Evolutionary conservation across 2,329 filamentous ascomycete genomes (phyloP), one percentile per base, ranked within the genome.

Genomic region (Paramyrothecium roridum): DNA sequence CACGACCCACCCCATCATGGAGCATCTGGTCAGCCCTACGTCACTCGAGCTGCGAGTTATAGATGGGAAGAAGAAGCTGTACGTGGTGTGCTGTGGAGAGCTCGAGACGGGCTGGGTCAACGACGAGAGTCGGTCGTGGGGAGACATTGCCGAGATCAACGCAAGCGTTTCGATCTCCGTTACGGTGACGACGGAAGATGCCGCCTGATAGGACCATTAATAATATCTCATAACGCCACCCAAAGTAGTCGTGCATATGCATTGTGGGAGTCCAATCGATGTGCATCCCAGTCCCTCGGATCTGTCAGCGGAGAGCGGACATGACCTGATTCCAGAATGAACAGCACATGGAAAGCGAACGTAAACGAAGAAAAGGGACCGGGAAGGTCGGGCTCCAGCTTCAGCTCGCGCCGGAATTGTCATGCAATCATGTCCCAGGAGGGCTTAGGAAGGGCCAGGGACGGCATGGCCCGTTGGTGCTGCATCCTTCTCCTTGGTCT

Each of bases 51-150:
- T 58, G 19, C 33, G 54, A 11, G 50, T 55, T 34, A 21, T 16
- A 3, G 48, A 49, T 12, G 48, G 48, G 12, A 47, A 53, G 16
- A 52, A 45, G 17, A 58, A 58, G 47, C 54, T 58, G 3, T 56
- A 58, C 21, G 40, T 58, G 33, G 54, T 54, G 11, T 58, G 56
- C 52, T 56, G 57, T 21, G 52, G 54, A 19, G 37, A 53, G 52
- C 48, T 53, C 20, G 30, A 51, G n/a, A 21, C 33, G 21, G 49
- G 49, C 10, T 51, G 49, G 49, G 26, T 37, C n/a, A 40, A 19
- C 49, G 33, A 40, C 30, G 49, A 51, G 16, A 40, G 49, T 8
- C 49, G 49, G 49, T 40, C 49, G 3, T 51, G 49, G 49, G 30
- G 49, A n/a, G 49, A 51, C 49, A 51, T 51, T 10, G 49, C 49